Evolutionary conservation across 1,139 yeast species (phyloP), one percentile per base, ranked within the genome.

Genomic region (Eremothecium gossypii): DNA sequence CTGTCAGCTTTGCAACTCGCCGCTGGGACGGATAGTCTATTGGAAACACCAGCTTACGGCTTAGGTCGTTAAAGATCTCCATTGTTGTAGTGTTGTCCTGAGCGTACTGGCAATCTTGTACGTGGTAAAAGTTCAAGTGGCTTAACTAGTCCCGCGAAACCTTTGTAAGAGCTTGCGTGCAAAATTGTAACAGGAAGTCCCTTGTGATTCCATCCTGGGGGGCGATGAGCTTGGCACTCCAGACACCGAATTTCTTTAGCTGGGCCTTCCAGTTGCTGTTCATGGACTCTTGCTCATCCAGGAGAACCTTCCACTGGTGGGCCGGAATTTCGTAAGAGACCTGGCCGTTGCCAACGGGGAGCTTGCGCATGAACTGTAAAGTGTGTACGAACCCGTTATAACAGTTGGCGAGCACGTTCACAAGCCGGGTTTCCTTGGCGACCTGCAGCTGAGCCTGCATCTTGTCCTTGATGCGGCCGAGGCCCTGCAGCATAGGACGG

Each of bases 11-110:
- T 13, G 44, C 50, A 12, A 52, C 42, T 10, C 33, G 39, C 34
- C 43, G 42, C 42, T 59, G 64, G 9, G 57, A 48, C 33, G 50
- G 53, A 40, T 54, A 59, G 41, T 59, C 64, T n/a, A 59, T 49
- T 14, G 64, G 62, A 28, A 57, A 53, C 10, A 50, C 49, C 33
- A 57, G 42, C 36, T 49, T 50, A 27, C 45, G 50, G 14, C 43
- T 44, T 27, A 58, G 23, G 27, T 57, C 61, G 38, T 53, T 52
- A n/a, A 57, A 39, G 30, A 55, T 38, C 32, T 52, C 54, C 35
- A 43, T 43, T n/a, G 11, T 29, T 29, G 13, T 5, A n/a, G 11
- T 6, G 31, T 29, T 32, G 20, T 32, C 35, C 8, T 10, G 6
- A 12, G 35, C 12, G 12, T 32, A 20, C 8, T 13, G 4, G 12